Base-by-base conservation (phyloP, 768 basidiomycete species). In the Kwoniella botswanensis region DNA sequence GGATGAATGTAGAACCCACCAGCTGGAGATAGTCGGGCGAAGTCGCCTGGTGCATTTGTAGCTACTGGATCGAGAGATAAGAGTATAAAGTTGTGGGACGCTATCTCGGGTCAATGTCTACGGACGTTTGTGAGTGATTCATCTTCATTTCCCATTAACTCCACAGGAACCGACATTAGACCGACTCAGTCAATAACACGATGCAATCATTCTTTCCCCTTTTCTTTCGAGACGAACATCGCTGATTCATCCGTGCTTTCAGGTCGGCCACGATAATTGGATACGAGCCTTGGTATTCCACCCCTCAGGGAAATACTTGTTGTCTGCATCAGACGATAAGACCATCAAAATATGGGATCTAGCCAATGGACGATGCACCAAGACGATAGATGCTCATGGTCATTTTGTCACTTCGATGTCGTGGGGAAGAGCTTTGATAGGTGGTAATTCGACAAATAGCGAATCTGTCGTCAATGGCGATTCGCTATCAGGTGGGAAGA, bases 311-410 rank as follows among this genome's bases (percentile, higher is more conserved):
- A 94, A 94, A 82, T 91, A 89, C 82, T 88, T 96, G 13, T 86
- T 96, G n/a, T 94, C 93, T 10, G 92, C 91, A 4, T 92, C 92
- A 13, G 94, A 96, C 82, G 94, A 96, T 86, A 92, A 94, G 84
- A 92, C 92, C 11, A 89, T 95, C 74, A 89, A 92, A 10, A 88
- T 95, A 10, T 96, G 94, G 94, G 94, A 95, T 77, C 85, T 96
- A 44, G 87, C 88, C 54, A 92, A 91, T 2, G 94, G 93, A 0
- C 87, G 93, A 72, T 94, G 93, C 82, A 86, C 90, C 74, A 93
- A 93, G 86, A 92, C 89, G 50, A 88, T 96, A 53, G 92, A 94
- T 74, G 93, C 94, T 3, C 94, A 95, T 81, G 88, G 87, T 41
- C 91, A 93, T 78, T 93, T 94, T 79, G 90, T 94, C 13, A 88